These are phyloP conservation scores for Pleurotus ostreatus DNA, from an alignment of 768 basidiomycete genomes.

Conservation along the genomic window DNA sequence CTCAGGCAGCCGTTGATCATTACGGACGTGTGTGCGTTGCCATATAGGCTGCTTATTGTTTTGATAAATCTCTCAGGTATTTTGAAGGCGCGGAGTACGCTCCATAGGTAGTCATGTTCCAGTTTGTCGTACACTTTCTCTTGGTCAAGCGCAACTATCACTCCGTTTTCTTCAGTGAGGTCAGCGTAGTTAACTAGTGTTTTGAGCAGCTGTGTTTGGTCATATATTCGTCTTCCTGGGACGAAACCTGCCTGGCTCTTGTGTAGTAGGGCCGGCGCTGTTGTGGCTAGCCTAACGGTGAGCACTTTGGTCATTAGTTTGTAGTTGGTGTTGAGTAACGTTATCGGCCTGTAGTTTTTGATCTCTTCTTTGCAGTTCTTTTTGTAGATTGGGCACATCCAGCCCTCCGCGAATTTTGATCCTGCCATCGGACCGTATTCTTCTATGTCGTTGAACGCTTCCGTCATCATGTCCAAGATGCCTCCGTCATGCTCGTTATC, in stretches of 20 bases:
- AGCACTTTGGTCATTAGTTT: conserved; percentile 27
- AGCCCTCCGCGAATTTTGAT: conserved; percentile 23
- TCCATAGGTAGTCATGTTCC: conserved; percentile 2
- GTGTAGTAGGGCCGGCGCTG: conserved; percentile 22
- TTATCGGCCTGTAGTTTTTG: conserved; percentile 33
- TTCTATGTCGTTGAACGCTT: conserved; percentile 24
- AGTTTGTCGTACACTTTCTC: conserved; percentile 6
- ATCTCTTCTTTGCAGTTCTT: conserved; percentile 28
- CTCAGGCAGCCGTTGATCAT: conserved; percentile 30
- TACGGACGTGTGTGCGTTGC: conserved; percentile 20
- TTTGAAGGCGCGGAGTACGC: background rate
- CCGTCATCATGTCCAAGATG: conserved; percentile 5
- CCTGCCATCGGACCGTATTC: conserved; percentile 10
- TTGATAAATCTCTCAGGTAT: conserved; percentile 23
- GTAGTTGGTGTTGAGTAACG: conserved; percentile 31
- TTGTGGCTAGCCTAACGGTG: conserved; percentile 13
- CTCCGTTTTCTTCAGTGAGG: conserved; percentile 18
- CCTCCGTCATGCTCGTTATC: background rate
- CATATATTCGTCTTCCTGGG: conserved; percentile 23
- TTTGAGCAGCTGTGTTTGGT: conserved; percentile 26
- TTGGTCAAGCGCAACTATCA: conserved; percentile 24
- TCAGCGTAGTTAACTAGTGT: conserved; percentile 21
- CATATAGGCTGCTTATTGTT: conserved; percentile 24
- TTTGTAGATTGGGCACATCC: conserved; percentile 39
- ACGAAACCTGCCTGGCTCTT: conserved; percentile 33